Evolutionary conservation across 1,139 yeast species (phyloP), one percentile per base, ranked within the genome.

Genomic region (Kodamaea derodonti): DNA sequence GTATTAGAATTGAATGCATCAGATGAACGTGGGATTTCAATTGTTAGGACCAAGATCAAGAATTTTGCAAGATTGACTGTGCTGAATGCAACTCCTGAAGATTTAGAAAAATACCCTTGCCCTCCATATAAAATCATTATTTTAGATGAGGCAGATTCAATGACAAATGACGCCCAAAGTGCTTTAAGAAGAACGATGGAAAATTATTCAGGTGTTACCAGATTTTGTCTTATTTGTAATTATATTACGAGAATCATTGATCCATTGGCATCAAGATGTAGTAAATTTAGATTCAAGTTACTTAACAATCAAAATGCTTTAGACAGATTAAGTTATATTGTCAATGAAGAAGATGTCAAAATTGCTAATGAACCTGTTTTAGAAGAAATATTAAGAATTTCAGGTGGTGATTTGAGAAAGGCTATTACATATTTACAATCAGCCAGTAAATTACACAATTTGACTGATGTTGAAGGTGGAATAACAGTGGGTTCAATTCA

Each of bases 131-230:
- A 90, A 55, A 82, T 84, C 48, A 78, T 81, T 41, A 84, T 87
- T 31, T 60, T 90, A 36, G 97, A 92, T 62, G 98, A 92, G 60
- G 98, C 98, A 0, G 98, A 92, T 57, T 85, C 95, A 14, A 92
- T 92, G 98, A 92, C 98, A n/a, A 78, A 85, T 31, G 98, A 92
- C 58, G 98, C 98, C 0, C 98, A 92, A 56, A 76, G 92, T 31
- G 98, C 98, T 0, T 66, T 92, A 41, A 78, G 98, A 62, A 75
- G 98, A 58, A 92, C 97, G 2, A 92, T 92, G 96, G 99, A 92
- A 56, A 86, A 84, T 5, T 92, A 88, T 60, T 84, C 97, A 3
- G 76, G 76, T 30, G 90, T 90, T 33, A 92, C 98, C 1, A 70
- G 99, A 47, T 92, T 92, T 60, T 90, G 97, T 58, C 65, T 92